Conservation (phyloP, 2,329 filamentous ascomycete species). For the Davidsoniella australis region DNA sequence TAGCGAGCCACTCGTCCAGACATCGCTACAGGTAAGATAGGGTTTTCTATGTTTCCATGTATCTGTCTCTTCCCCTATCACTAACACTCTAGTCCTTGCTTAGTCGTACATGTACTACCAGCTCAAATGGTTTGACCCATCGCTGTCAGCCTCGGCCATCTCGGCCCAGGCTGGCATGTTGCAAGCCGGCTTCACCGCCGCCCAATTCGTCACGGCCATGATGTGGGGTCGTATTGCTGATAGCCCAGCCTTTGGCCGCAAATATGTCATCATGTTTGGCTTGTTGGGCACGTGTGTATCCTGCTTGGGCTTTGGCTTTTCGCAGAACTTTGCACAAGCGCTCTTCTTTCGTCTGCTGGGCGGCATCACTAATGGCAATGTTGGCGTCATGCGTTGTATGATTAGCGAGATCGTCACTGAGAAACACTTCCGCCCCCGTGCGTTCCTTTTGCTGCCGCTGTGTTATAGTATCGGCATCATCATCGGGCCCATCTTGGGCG, state of each 20-base stretch:
- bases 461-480: constrained; percentile 58
- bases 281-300: constrained; percentile 42
- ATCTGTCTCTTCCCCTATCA: background rate
- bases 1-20: constrained; percentile 69
- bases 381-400: constrained; percentile 63
- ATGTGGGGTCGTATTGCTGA: constrained; percentile 61
- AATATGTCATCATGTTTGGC: constrained; percentile 62
- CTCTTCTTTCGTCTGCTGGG: constrained; percentile 52
- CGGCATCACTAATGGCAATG: constrained; percentile 56
- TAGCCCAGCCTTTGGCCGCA: constrained; percentile 48
- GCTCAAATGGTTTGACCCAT: constrained; percentile 54
- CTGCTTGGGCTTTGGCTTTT: constrained; percentile 43
- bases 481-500: constrained; percentile 53
- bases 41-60: no score
- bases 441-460: constrained; percentile 66
- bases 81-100: background rate
- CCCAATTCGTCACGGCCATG: constrained; percentile 69
- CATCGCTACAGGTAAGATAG: constrained; percentile 37
- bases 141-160: constrained; percentile 44
- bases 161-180: constrained; percentile 62
- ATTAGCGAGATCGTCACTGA: constrained; percentile 54
- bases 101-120: constrained; percentile 78
- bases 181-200: constrained; percentile 62
- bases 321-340: constrained; percentile 55
- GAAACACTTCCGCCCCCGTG: constrained; percentile 47